phyloP scores from a whole-genome alignment of 83 land plant species.

The Thuja plicata region DNA sequence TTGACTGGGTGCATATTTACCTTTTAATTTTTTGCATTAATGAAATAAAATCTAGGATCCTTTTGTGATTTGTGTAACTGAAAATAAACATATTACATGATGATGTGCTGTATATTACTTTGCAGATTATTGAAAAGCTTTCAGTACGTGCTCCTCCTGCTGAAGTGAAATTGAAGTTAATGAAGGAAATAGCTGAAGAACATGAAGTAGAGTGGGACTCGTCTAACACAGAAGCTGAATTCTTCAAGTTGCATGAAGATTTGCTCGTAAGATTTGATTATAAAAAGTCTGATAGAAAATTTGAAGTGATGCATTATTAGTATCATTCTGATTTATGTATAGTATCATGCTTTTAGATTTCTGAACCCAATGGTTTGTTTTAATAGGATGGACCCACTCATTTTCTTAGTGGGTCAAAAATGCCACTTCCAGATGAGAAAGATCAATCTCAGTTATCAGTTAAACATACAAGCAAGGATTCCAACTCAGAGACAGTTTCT shows the following conservation, averaged over 20 bases:
- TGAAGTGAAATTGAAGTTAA: constrained; percentile 24
- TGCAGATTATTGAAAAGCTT: constrained; percentile 38
- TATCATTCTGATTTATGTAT: neutral
- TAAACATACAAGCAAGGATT: neutral
- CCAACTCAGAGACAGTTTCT: neutral
- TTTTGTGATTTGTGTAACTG: neutral
- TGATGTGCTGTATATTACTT: neutral
- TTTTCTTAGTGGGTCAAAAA: constrained; percentile 9
- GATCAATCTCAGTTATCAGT: neutral
- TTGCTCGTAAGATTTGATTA: constrained; percentile 21
- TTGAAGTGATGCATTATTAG: neutral
- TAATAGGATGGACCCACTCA: constrained; percentile 17
- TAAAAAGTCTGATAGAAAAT: neutral
- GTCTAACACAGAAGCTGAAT: constrained; percentile 30
- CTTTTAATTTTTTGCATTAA: neutral
- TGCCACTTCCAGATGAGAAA: constrained; percentile 12
- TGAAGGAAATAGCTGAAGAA: constrained; percentile 33
- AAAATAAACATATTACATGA: neutral
- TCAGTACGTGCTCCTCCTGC: constrained; percentile 30
- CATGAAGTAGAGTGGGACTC: constrained; percentile 36
- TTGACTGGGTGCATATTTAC: neutral
- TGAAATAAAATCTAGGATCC: neutral
- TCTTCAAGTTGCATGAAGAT: constrained; percentile 33
- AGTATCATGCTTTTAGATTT: neutral
- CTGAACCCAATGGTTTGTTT: neutral